These are phyloP conservation scores for Phytophthora citricola DNA, from an alignment of 352 stramenopile genomes.

Conservation along the genomic window DNA sequence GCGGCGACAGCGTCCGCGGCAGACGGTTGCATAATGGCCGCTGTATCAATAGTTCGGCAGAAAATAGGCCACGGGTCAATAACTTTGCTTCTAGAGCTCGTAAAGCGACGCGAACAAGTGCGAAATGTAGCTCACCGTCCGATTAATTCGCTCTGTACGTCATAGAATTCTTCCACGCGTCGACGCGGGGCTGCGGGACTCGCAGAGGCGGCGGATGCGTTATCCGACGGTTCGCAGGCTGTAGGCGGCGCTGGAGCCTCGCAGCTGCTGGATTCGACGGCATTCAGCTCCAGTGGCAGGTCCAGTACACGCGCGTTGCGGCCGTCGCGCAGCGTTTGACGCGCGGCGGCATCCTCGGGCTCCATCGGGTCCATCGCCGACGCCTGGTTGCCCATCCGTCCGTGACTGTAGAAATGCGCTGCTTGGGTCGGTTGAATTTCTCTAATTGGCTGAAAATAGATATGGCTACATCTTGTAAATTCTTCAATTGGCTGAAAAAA, in stretches of 20 bases:
- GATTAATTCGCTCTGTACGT: slow-evolving; percentile 54
- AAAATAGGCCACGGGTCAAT: neutral
- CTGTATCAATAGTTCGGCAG: slow-evolving; percentile 24
- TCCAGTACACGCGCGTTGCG: slow-evolving; percentile 25
- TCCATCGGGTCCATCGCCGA: slow-evolving; percentile 13
- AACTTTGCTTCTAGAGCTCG: slow-evolving; percentile 12
- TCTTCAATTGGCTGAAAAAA: no score
- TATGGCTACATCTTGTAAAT: no score
- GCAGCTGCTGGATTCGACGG: slow-evolving; percentile 2
- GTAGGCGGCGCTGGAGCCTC: neutral
- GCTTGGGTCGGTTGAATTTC: neutral
- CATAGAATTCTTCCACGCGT: slow-evolving; percentile 64
- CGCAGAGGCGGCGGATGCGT: neutral
- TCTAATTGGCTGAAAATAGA: no score
- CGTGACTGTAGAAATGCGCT: slow-evolving; percentile 22
- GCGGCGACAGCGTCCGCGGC: slow-evolving; percentile 54
- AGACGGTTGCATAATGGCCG: slow-evolving; percentile 77
- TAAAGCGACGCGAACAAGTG: neutral
- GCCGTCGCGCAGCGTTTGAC: slow-evolving; percentile 15
- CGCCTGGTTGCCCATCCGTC: slow-evolving; percentile 36
- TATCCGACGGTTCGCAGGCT: neutral
- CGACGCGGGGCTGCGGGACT: slow-evolving; percentile 33
- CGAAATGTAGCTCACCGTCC: slow-evolving; percentile 43
- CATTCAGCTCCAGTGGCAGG: slow-evolving; percentile 11
- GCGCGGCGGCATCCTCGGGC: slow-evolving; percentile 7